Evolutionary conservation across 768 basidiomycete genomes (phyloP).

Genomic region (Hemileccinum impolitum): DNA sequence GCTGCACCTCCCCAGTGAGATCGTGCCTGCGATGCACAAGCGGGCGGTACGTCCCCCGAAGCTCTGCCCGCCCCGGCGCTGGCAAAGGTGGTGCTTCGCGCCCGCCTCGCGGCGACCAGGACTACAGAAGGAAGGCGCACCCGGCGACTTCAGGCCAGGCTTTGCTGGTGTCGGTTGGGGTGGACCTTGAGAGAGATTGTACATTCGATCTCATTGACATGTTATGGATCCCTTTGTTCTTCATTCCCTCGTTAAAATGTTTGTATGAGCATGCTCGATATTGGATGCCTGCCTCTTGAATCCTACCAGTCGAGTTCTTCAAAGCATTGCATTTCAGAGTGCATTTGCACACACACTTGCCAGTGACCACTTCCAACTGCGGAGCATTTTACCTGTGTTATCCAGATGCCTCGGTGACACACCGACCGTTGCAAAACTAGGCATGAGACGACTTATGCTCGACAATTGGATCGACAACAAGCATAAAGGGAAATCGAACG

Average conservation of each 20-base stretch:
- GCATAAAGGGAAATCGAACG: no score
- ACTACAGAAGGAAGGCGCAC: constrained; percentile 83
- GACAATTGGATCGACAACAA: no score
- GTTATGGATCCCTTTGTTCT: neutral
- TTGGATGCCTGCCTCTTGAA: no score
- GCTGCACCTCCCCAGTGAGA: constrained; percentile 92
- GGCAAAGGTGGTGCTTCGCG: constrained; percentile 82
- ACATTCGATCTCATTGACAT: neutral
- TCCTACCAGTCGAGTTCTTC: no score
- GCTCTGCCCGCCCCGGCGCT: constrained; percentile 67
- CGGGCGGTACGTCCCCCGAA: constrained; percentile 87
- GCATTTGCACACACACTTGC: no score
- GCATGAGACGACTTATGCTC: no score
- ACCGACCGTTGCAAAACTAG: no score
- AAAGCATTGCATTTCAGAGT: no score
- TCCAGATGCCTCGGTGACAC: no score
- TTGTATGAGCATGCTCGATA: constrained; percentile 30
- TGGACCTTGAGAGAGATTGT: constrained; percentile 61
- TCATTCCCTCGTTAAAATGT: constrained; percentile 17
- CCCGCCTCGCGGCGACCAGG: constrained; percentile 83
- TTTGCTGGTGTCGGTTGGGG: constrained; percentile 90
- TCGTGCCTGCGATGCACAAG: constrained; percentile 97
- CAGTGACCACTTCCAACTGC: no score
- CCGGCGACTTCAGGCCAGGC: constrained; percentile 85
- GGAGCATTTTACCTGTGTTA: no score